phyloP scores from a whole-genome alignment of 129 eudicot genomes.

The Deinandra increscens region DNA sequence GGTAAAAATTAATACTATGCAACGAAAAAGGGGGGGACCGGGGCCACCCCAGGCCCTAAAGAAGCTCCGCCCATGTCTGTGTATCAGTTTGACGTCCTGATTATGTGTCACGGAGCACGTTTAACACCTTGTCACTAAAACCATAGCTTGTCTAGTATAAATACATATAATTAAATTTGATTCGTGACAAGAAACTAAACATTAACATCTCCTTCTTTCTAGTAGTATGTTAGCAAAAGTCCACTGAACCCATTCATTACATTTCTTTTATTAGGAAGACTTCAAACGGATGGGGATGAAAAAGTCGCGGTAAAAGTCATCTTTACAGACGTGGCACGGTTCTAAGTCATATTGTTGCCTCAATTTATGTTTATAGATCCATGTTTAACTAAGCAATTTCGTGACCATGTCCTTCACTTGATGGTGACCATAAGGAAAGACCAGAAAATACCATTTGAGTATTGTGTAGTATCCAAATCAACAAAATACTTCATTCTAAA shows the following conservation, averaged over 20 bases:
- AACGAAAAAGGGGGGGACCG: too few relatives aligned
- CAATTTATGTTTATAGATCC: neutral
- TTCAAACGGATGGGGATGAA: neutral
- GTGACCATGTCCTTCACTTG: too few relatives aligned
- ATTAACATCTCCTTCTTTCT: neutral
- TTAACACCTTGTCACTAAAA: too few relatives aligned
- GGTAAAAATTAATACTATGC: too few relatives aligned
- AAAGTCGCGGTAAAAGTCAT: neutral
- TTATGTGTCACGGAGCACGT: too few relatives aligned
- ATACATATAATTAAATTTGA: neutral
- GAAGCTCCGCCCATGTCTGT: too few relatives aligned
- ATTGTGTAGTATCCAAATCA: neutral
- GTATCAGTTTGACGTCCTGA: too few relatives aligned
- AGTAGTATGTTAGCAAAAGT: constrained; percentile 1
- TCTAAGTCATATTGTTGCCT: neutral
- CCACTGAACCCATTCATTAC: constrained; percentile 4
- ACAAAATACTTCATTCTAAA: neutral
- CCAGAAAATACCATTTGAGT: too few relatives aligned
- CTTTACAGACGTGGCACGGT: neutral
- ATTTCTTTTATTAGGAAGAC: neutral
- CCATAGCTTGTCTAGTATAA: neutral
- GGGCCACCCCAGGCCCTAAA: too few relatives aligned
- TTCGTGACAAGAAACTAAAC: neutral
- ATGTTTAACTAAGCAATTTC: neutral
- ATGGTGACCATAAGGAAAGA: too few relatives aligned